Base-by-base conservation (phyloP, 129 eudicot species). In the Chrysanthemum seticuspe region DNA sequence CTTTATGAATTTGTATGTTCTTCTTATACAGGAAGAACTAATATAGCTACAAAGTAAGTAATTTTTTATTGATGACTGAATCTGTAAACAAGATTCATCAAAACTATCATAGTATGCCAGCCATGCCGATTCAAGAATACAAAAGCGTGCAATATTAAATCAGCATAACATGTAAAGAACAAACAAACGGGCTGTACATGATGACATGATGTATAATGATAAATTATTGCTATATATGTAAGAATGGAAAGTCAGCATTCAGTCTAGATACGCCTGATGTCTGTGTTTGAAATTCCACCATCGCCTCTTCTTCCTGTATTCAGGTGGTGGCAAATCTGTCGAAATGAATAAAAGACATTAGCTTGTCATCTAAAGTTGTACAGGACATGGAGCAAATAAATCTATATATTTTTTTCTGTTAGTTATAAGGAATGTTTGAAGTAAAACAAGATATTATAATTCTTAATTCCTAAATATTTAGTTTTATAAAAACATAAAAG, bases 231-330 rank as follows among this genome's bases (percentile, higher is more conserved):
- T 78, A 65, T 78, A 55, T 15, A 72, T 65, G 44, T 31, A 72
- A 64, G 68, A 78, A 71, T 78, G 16, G 10, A 49, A 50, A 21
- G 48, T 53, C 49, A 52, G 47, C 13, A 25, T 57, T 76, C 68
- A 57, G 73, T 62, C 67, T 13, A 59, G 62, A 49, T 10, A 75
- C 13, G 67, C 71, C 71, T 85, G 85, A 47, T 87, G 84, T 82
- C 82, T 81, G 68, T 82, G 83, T 57, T 88, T 76, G 14, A 90
- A 85, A 50, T 75, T 81, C 90, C 96, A 87, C 93, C 96, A 90
- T 72, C 85, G 78, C 49, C 76, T 89, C 84, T 81, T 86, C 76
- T 69, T 85, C 86, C 83, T 79, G 69, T 74, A 76, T 66, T 89
- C 92, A 0, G 66, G 74, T 10, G 82, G 81, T 0, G 87, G 90